These are phyloP conservation scores for Psilocybe cyanescens DNA, from an alignment of 768 basidiomycete genomes.

Conservation along the genomic window DNA sequence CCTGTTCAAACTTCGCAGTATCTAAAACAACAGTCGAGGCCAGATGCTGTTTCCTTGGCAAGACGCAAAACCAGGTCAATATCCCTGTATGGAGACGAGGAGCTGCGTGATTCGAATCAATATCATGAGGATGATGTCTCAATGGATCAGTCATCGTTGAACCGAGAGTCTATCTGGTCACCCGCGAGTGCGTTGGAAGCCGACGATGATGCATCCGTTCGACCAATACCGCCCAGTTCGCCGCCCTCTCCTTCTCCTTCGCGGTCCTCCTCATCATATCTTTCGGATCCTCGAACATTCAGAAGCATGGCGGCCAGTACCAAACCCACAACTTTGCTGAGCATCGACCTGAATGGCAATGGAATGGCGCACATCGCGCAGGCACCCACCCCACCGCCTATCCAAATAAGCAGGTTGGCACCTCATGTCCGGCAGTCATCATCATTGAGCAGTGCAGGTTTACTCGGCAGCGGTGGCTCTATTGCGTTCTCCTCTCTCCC, in stretches of 20 bases:
- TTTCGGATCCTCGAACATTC: conserved; percentile 82
- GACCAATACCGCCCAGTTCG: conserved; percentile 86
- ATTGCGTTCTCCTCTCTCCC: conserved; percentile 76
- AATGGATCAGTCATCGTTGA: conserved; percentile 57
- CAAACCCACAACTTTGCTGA: conserved; percentile 94
- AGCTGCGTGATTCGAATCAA: conserved; percentile 40
- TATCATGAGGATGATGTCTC: conserved; percentile 52
- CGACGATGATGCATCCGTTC: conserved; percentile 92
- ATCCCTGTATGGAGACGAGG: conserved; percentile 66
- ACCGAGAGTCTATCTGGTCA: conserved; percentile 80
- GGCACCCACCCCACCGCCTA: conserved; percentile 62
- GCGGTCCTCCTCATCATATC: conserved; percentile 80
- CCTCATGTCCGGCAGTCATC: conserved; percentile 68
- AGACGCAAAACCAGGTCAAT: conserved; percentile 56
- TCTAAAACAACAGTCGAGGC: conserved; percentile 34
- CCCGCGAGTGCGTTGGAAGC: conserved; percentile 79
- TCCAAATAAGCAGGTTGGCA: conserved; percentile 53
- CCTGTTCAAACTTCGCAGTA: conserved; percentile 31
- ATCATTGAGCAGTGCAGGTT: conserved; percentile 48
- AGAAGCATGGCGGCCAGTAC: conserved; percentile 86
- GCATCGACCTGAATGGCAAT: conserved; percentile 78
- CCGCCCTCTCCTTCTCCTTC: conserved; percentile 89
- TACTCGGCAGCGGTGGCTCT: conserved; percentile 54
- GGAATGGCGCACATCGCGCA: conserved; percentile 94
- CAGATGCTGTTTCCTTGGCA: conserved; percentile 33